phyloP scores from a whole-genome alignment of 108 stramenopile species.

The Cyclostephanos tholiformis region DNA sequence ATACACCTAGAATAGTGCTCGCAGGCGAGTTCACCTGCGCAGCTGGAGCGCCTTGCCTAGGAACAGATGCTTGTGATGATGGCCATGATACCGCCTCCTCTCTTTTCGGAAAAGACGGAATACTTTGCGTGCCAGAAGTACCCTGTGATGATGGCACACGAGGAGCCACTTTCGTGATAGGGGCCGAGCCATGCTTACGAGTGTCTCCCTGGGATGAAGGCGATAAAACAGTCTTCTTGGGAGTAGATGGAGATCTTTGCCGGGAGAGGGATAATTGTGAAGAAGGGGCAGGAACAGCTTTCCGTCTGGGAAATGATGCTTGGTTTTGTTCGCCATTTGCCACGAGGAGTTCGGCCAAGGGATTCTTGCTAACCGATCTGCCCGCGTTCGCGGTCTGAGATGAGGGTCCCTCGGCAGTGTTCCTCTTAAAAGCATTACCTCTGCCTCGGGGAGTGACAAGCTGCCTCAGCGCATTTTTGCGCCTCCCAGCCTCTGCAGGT shows the following conservation, averaged over 20 bases:
- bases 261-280: not conserved
- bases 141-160: slow-evolving; percentile 11
- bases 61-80: slow-evolving; percentile 6
- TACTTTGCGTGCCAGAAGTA: not conserved
- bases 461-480: slow-evolving; percentile 3
- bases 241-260: slow-evolving; percentile 2
- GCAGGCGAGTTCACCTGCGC: slow-evolving; percentile 6
- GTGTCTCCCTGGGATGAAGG: not conserved
- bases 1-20: not conserved
- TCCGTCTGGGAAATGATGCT: slow-evolving; percentile 1
- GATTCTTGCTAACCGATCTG: slow-evolving; percentile 7
- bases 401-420: not conserved
- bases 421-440: not conserved
- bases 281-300: not conserved
- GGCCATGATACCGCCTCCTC: not conserved
- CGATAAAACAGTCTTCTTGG: slow-evolving; percentile 1
- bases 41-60: slow-evolving; percentile 15
- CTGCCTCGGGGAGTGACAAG: slow-evolving; percentile 9
- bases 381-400: not conserved
- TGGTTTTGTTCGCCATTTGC: not conserved
- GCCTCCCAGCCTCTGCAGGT: not conserved
- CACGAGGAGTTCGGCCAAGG: slow-evolving; percentile 8
- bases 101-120: slow-evolving; percentile 4
- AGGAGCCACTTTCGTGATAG: not conserved
- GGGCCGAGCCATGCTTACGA: not conserved